Base-by-base conservation (phyloP, 2,329 filamentous ascomycete species). In the Aspergillus quadricinctus region DNA sequence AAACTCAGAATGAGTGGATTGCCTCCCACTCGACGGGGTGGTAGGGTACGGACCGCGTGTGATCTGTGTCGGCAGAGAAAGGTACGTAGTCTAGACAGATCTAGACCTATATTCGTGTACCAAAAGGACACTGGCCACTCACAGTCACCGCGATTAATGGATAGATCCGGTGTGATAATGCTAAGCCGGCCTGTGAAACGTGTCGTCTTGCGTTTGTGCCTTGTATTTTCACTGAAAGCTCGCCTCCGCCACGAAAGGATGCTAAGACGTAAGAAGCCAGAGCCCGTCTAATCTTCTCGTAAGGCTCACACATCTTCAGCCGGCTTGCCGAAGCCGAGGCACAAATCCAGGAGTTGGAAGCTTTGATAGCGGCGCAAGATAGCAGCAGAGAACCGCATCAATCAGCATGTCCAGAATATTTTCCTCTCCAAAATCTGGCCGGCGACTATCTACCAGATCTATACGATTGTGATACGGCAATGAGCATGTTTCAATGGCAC, bases 151-250 rank as follows among this genome's bases (percentile, higher is more conserved):
- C 41, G 11, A 29, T 29, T 49, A 8, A 51, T 46, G 11, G 11
- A 45, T 23, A 68, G 66, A 68, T 68, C 29, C 63, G 64, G 35
- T 68, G 66, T 54, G 63, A 68, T 48, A 58, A 54, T 45, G 63
- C 50, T 3, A 59, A 63, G 19, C 65, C 66, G 21, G 57, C 60
- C 27, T 68, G 66, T 19, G 66, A 68, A 21, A 64, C 60, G 7
- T 68, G 66, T 46, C 51, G 54, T 27, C 37, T 65, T 25, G 62
- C 59, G 14, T 55, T 61, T 1, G 50, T 63, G 1, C 59, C 55
- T 11, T 68, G 66, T 52, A 59, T 54, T 3, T 66, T 68, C 23
- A 63, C 64, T 7, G 58, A 53, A 3, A 54, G 50, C 11, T 21
- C 55, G 19, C 50, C 48, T 7, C 57, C 55, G 29, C 45, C 52